Evolutionary conservation across 2,329 filamentous ascomycete species (phyloP).

Genomic region (Botryotinia convoluta): DNA sequence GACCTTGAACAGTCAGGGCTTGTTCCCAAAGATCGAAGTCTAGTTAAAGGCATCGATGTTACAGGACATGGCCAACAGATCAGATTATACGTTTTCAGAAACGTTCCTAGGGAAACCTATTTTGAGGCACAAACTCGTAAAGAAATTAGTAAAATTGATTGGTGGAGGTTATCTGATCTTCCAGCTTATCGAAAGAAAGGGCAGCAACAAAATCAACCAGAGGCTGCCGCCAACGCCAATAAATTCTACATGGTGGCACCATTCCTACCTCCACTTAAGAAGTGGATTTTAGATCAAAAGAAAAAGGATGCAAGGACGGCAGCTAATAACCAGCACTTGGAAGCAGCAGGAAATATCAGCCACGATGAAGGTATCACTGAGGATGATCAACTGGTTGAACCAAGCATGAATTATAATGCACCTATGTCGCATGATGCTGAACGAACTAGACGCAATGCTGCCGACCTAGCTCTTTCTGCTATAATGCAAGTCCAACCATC

Average conservation of each 20-base stretch:
- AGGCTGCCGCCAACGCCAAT: slow-evolving; percentile 59
- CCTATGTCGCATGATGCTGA: slow-evolving; percentile 24
- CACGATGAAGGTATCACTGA: slow-evolving; percentile 59
- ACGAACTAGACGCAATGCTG: slow-evolving; percentile 14
- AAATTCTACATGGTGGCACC: slow-evolving; percentile 99
- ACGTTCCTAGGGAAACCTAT: slow-evolving; percentile 79
- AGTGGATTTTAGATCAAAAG: slow-evolving; percentile 85
- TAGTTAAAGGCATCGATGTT: slow-evolving; percentile 81
- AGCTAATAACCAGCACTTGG: slow-evolving; percentile 43
- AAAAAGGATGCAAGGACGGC: slow-evolving; percentile 61
- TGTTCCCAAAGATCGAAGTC: slow-evolving; percentile 62
- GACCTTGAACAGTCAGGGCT: slow-evolving; percentile 75
- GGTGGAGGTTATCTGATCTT: slow-evolving; percentile 87
- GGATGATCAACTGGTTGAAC: slow-evolving; percentile 49
- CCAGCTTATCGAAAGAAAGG: slow-evolving; percentile 69
- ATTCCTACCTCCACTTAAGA: slow-evolving; percentile 80
- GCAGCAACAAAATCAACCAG: slow-evolving; percentile 56
- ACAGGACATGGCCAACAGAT: slow-evolving; percentile 92
- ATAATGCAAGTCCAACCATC: slow-evolving; percentile 55
- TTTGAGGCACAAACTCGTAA: slow-evolving; percentile 92
- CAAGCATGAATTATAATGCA: slow-evolving; percentile 13
- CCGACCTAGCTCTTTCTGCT: slow-evolving; percentile 47
- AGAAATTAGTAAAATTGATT: slow-evolving; percentile 95
- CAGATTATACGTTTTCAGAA: slow-evolving; percentile 85
- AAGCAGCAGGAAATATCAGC: slow-evolving; percentile 43